A percentile compares a stretch with the other conserved stretches of the same genome.
Conservation (phyloP, 805 yeast genomes). For the Kodamaea restingae region DNA sequence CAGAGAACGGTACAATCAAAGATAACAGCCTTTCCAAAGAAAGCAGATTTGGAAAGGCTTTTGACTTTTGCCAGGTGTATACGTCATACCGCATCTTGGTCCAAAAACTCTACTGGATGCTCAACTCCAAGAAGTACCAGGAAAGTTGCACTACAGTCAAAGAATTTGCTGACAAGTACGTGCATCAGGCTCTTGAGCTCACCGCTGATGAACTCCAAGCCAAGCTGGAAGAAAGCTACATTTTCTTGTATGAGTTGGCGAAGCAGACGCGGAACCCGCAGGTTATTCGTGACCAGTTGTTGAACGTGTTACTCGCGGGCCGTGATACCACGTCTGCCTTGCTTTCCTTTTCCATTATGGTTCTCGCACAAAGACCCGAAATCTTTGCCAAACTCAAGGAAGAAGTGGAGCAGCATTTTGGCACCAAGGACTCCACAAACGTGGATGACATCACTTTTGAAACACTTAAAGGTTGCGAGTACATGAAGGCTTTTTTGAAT, state of each 20-base stretch:
- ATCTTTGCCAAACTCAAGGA: conserved; percentile 33
- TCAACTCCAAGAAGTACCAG: conserved; percentile 15
- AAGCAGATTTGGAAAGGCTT: conserved; percentile 17
- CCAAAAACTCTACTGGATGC: conserved; percentile 15
- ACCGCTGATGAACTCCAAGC: conserved; percentile 25
- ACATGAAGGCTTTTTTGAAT: conserved; percentile 43
- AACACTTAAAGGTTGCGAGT: conserved; percentile 42
- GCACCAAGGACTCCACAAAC: conserved; percentile 21
- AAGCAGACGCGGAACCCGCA: conserved; percentile 44
- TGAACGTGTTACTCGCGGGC: conserved; percentile 50
- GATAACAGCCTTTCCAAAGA: conserved; percentile 6
- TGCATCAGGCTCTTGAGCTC: conserved; percentile 29
- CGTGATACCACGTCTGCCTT: conserved; percentile 52
- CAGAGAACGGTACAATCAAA: neutral
- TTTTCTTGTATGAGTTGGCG: conserved; percentile 44
- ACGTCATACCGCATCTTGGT: conserved; percentile 16
- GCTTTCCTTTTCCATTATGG: conserved; percentile 41
- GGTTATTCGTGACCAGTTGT: conserved; percentile 46
- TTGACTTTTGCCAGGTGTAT: conserved; percentile 16
- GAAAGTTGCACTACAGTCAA: conserved; percentile 19
- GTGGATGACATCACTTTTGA: conserved; percentile 38
- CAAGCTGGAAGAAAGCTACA: conserved; percentile 33
- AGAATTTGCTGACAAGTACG: conserved; percentile 34
- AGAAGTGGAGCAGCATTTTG: conserved; percentile 28
- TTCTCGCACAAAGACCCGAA: conserved; percentile 39